Evolutionary conservation across 331 rosid genomes (phyloP).

Genomic region (Dryas integrifolia): DNA sequence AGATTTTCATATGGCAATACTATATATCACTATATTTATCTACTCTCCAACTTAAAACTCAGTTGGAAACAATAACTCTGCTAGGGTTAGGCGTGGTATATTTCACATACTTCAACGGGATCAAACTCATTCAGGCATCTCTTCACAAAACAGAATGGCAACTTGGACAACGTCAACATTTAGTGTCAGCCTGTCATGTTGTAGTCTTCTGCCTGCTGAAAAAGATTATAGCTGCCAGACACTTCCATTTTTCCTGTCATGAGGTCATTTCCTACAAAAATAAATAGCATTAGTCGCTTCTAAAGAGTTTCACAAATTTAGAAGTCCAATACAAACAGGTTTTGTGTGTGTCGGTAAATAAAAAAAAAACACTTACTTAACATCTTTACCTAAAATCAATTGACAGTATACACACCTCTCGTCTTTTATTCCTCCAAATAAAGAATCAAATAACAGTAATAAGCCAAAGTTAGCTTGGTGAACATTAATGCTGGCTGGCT

Average conservation of each 20-base stretch:
- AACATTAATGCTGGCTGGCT: neutral
- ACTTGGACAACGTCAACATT: neutral
- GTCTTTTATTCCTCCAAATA: too few relatives aligned
- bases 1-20: slow-evolving; percentile 14
- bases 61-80: slow-evolving; percentile 11
- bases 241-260: slow-evolving; percentile 54
- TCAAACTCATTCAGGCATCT: neutral
- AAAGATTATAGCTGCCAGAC: slow-evolving; percentile 38
- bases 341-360: neutral
- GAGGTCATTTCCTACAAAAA: slow-evolving; percentile 40
- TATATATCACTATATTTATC: slow-evolving; percentile 20
- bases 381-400: neutral
- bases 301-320: neutral
- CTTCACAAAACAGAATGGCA: neutral
- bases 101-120: neutral
- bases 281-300: neutral
- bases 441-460: too few relatives aligned
- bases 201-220: slow-evolving; percentile 43
- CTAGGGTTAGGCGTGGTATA: slow-evolving; percentile 13
- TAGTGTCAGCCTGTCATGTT: slow-evolving; percentile 35
- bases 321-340: neutral
- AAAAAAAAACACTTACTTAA: neutral
- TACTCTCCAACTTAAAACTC: slow-evolving; percentile 21
- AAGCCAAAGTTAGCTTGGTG: too few relatives aligned
- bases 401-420: too few relatives aligned